A percentile compares a stretch with the other conserved stretches of the same genome.
Evolutionary conservation across 2,329 filamentous ascomycete species (phyloP).

Genomic region (Arthroderma uncinatum): DNA sequence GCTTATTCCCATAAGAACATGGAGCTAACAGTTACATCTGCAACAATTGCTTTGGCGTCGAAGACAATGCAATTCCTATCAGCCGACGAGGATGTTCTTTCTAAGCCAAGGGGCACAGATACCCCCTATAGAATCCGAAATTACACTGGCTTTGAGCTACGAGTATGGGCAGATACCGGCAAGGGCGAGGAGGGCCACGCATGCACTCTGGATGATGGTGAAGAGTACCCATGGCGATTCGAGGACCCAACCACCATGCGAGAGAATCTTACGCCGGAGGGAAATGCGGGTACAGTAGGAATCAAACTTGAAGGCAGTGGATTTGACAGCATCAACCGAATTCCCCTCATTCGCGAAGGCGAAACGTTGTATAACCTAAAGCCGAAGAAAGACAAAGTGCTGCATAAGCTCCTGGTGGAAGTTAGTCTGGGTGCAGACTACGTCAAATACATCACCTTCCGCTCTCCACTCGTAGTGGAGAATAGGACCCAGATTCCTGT

Average conservation of each 20-base stretch:
- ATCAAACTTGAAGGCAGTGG: constrained; percentile 84
- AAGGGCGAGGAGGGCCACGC: constrained; percentile 57
- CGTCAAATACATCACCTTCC: constrained; percentile 93
- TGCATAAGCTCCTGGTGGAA: constrained; percentile 85
- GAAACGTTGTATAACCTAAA: constrained; percentile 82
- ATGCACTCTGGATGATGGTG: constrained; percentile 70
- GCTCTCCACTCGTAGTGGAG: constrained; percentile 82
- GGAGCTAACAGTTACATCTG: constrained; percentile 84
- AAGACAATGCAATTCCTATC: constrained; percentile 88
- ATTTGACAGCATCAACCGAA: constrained; percentile 79
- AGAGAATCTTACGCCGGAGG: constrained; percentile 80
- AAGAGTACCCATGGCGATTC: constrained; percentile 91
- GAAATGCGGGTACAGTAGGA: constrained; percentile 64
- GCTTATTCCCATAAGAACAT: constrained; percentile 80
- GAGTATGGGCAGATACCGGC: constrained; percentile 67
- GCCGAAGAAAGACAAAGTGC: constrained; percentile 71
- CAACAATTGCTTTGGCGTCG: constrained; percentile 82
- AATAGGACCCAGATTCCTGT: constrained; percentile 96
- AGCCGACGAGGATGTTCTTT: constrained; percentile 79
- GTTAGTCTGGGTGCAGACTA: constrained; percentile 86
- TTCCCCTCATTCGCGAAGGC: constrained; percentile 86
- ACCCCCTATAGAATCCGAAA: constrained; percentile 90
- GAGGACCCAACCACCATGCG: constrained; percentile 95
- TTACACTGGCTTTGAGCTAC: constrained; percentile 84
- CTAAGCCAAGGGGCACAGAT: constrained; percentile 82